These are phyloP conservation scores for Phytophthora pluvialis DNA, from an alignment of 352 stramenopile genomes.

Conservation along the genomic window DNA sequence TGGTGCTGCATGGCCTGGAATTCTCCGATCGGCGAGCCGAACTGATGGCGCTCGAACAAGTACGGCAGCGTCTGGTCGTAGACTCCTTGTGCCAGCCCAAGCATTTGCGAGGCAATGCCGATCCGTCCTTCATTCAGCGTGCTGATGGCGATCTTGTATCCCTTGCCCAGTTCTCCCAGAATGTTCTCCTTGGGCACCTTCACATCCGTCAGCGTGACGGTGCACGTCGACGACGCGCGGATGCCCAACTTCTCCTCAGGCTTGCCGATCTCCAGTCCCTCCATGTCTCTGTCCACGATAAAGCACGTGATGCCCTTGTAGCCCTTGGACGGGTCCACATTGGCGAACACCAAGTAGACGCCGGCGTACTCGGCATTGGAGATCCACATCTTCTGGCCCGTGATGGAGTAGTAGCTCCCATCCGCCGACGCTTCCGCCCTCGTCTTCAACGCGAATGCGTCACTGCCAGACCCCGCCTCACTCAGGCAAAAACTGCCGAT, in stretches of 20 bases:
- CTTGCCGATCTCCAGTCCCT: constrained; percentile 94
- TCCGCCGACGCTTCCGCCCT: constrained; percentile 87
- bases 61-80: constrained; percentile 97
- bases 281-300: constrained; percentile 94
- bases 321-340: constrained; percentile 89
- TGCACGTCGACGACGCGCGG: constrained; percentile 95
- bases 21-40: constrained; percentile 94
- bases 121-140: constrained; percentile 97
- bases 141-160: constrained; percentile 98
- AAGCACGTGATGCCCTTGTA: constrained; percentile 99
- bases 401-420: constrained; percentile 95
- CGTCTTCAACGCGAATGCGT: constrained; percentile 97
- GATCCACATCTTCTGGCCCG: constrained; percentile 98
- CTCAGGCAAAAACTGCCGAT: constrained; percentile 97
- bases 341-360: constrained; percentile 97
- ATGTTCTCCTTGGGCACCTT: constrained; percentile 94
- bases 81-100: constrained; percentile 96
- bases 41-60: constrained; percentile 95
- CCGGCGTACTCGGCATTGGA: constrained; percentile 96
- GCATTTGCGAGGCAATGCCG: constrained; percentile 97
- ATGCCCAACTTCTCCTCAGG: constrained; percentile 98
- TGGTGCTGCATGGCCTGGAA: constrained; percentile 98
- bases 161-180: constrained; percentile 93
- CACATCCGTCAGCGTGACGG: constrained; percentile 95
- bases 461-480: constrained; percentile 93